Conservation (phyloP, 768 basidiomycete genomes). For the Glaciozyma martinii region DNA sequence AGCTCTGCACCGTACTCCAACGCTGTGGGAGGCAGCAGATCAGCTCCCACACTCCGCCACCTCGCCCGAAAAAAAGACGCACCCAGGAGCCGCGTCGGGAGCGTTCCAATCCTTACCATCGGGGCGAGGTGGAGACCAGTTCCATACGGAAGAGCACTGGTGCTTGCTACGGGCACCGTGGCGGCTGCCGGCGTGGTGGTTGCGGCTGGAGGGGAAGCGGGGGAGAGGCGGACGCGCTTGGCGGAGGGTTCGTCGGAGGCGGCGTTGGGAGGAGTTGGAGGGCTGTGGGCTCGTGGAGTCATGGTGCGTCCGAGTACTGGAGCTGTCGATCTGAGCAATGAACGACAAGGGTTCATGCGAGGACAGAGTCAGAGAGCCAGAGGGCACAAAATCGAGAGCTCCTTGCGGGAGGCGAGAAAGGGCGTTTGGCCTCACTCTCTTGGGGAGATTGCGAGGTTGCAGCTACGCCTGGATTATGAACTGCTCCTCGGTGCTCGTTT, state of each 20-base stretch:
- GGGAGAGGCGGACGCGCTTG: conserved; percentile 47
- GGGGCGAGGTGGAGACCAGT: conserved; percentile 91
- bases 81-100: conserved; percentile 31
- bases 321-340: no score
- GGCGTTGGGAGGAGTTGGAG: not conserved
- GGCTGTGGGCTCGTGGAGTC: not conserved
- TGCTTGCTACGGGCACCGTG: conserved; percentile 42
- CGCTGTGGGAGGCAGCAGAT: conserved; percentile 67
- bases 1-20: conserved; percentile 79
- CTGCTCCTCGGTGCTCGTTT: no score
- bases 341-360: no score
- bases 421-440: no score
- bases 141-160: conserved; percentile 58
- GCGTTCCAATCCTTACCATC: conserved; percentile 56
- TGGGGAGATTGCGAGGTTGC: no score
- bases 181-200: not conserved
- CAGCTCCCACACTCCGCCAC: not conserved
- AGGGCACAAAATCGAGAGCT: no score
- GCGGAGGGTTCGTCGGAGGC: conserved; percentile 30
- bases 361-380: no score
- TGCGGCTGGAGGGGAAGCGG: not conserved
- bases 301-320: not conserved
- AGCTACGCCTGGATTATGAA: no score
- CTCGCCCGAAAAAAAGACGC: not conserved
- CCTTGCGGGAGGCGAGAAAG: no score